These are phyloP conservation scores for Trichoderma harzianum DNA, from an alignment of 2,329 filamentous ascomycete species.

Conservation along the genomic window DNA sequence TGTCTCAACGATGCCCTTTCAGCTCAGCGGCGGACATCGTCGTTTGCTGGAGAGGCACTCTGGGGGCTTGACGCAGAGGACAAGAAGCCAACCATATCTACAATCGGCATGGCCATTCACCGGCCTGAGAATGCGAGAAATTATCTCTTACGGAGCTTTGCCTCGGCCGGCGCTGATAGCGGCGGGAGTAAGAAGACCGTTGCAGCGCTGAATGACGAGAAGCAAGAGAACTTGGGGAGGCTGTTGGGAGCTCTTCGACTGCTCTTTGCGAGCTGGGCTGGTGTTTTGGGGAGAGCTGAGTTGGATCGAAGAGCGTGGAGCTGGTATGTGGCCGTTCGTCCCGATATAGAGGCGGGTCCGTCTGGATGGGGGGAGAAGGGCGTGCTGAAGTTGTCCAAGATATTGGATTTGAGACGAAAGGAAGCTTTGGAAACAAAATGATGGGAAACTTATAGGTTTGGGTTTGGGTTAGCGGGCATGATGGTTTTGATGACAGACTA, in stretches of 20 bases:
- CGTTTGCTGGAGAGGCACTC: constrained; percentile 48
- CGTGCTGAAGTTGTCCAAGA: constrained; percentile 60
- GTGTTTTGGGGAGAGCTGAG: constrained; percentile 59
- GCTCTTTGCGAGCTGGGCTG: constrained; percentile 70
- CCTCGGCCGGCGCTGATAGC: constrained; percentile 30
- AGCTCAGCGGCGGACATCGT: constrained; percentile 40
- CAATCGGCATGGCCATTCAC: constrained; percentile 65
- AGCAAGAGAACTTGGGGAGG: constrained; percentile 64
- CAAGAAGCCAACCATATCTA: constrained; percentile 39
- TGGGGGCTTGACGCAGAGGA: constrained; percentile 59
- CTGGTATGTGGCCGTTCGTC: constrained; percentile 77
- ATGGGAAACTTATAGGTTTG: background rate
- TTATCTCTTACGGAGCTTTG: constrained; percentile 60
- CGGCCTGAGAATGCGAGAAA: constrained; percentile 65
- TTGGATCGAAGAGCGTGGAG: constrained; percentile 73
- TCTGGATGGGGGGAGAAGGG: constrained; percentile 84
- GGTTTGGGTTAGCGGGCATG: background rate
- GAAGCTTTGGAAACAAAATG: background rate
- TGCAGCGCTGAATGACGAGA: constrained; percentile 54
- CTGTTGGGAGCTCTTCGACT: constrained; percentile 69
- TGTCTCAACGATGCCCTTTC: constrained; percentile 54
- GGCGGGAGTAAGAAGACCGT: constrained; percentile 46
- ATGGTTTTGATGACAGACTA: background rate
- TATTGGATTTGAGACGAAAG: constrained; percentile 54
- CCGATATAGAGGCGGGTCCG: constrained; percentile 69